A percentile compares a stretch with the other conserved stretches of the same genome.
Conservation (phyloP, 2,329 filamentous ascomycete genomes). For the Lachnum nothofagi region DNA sequence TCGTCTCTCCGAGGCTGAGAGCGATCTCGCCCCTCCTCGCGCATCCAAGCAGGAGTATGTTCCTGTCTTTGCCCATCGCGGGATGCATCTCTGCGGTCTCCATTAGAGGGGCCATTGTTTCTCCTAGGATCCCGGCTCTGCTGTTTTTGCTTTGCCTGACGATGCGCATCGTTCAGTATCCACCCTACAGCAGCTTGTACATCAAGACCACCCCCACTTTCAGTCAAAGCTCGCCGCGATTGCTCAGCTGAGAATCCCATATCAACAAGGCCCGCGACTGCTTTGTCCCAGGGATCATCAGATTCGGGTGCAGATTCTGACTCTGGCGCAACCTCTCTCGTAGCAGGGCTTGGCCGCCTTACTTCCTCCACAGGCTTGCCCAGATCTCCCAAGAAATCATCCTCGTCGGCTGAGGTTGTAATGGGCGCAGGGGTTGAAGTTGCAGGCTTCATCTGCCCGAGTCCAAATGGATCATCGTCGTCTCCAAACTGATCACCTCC, state of each 20-base stretch:
- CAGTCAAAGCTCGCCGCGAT: constrained; percentile 71
- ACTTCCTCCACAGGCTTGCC: constrained; percentile 61
- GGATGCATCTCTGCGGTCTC: constrained; percentile 26
- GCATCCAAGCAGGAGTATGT: constrained; percentile 58
- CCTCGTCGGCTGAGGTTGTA: constrained; percentile 44
- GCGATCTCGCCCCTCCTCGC: constrained; percentile 44
- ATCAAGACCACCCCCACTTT: constrained; percentile 73
- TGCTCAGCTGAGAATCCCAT: constrained; percentile 90
- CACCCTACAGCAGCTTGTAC: constrained; percentile 83
- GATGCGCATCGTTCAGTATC: constrained; percentile 86
- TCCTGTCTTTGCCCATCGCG: constrained; percentile 33
- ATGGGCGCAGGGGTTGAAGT: constrained; percentile 27
- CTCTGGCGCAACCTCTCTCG: constrained; percentile 23
- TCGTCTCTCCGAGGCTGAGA: constrained; percentile 47
- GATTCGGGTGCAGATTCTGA: constrained; percentile 21
- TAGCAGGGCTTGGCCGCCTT: constrained; percentile 38
- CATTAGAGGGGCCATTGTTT: constrained; percentile 23
- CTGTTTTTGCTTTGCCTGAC: constrained; percentile 70
- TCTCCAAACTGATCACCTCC: constrained; percentile 39
- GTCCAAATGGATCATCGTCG: constrained; percentile 83
- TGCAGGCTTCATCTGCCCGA: constrained; percentile 52
- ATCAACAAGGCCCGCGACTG: constrained; percentile 83
- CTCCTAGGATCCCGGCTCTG: constrained; percentile 40
- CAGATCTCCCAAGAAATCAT: constrained; percentile 62
- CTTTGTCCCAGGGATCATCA: constrained; percentile 67